Evolutionary conservation across 805 yeast genomes (phyloP).

Genomic region (Wickerhamomyces queroliae): DNA sequence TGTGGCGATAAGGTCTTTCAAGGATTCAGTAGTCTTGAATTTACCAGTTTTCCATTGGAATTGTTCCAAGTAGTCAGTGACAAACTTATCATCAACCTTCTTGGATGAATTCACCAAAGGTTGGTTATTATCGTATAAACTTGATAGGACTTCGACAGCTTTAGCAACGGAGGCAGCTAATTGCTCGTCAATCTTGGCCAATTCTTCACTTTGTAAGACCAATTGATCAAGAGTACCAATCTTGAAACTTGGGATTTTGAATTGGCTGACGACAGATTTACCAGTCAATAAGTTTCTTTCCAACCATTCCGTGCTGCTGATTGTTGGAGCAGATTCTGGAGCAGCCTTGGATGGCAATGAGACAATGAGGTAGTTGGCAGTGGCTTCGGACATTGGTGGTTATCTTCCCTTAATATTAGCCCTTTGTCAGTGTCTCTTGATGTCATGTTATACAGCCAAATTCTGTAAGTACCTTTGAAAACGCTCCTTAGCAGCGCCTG

Average conservation of each 20-base stretch:
- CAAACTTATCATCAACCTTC: slow-evolving; percentile 46
- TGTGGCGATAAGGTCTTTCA: slow-evolving; percentile 64
- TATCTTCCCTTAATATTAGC: background rate
- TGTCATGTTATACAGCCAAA: too few relatives aligned
- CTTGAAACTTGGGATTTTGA: slow-evolving; percentile 77
- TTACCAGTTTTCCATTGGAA: slow-evolving; percentile 88
- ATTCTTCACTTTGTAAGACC: slow-evolving; percentile 87
- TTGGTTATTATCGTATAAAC: slow-evolving; percentile 37
- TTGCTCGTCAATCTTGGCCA: slow-evolving; percentile 76
- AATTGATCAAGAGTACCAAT: slow-evolving; percentile 92
- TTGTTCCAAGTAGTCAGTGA: slow-evolving; percentile 59
- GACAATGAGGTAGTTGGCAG: slow-evolving; percentile 44
- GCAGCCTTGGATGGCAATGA: slow-evolving; percentile 50
- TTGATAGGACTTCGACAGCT: slow-evolving; percentile 64
- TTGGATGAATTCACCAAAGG: slow-evolving; percentile 41
- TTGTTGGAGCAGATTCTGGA: slow-evolving; percentile 43
- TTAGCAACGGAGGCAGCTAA: slow-evolving; percentile 64
- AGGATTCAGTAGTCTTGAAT: slow-evolving; percentile 78
- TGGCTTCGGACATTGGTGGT: slow-evolving; percentile 21
- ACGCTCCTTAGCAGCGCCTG: too few relatives aligned
- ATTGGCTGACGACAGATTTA: slow-evolving; percentile 46
- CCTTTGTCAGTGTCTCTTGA: too few relatives aligned
- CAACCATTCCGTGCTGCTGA: slow-evolving; percentile 44
- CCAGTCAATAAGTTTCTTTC: slow-evolving; percentile 52
- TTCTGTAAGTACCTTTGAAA: too few relatives aligned